These are phyloP conservation scores for Pisolithus microcarpus DNA, from an alignment of 768 basidiomycete species.

Conservation along the genomic window DNA sequence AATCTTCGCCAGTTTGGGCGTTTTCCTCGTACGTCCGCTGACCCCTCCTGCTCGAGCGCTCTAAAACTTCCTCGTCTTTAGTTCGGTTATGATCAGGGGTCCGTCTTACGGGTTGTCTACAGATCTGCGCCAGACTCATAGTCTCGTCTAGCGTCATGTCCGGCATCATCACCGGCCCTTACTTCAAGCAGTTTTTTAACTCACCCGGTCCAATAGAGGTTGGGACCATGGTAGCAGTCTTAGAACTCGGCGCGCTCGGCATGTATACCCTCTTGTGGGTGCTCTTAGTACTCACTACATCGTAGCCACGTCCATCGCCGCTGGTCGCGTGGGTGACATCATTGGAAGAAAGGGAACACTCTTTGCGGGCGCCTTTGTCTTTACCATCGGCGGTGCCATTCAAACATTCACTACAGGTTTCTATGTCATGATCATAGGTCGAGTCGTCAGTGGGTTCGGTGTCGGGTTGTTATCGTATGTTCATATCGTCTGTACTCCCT, in stretches of 20 bases:
- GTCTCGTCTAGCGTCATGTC: constrained; percentile 63
- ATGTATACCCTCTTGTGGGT: constrained; percentile 17
- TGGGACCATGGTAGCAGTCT: constrained; percentile 94
- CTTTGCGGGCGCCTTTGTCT: constrained; percentile 74
- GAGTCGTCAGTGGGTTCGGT: constrained; percentile 80
- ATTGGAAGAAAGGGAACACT: constrained; percentile 83
- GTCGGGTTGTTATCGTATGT: constrained; percentile 84
- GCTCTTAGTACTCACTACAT: constrained; percentile 1
- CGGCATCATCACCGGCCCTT: constrained; percentile 83
- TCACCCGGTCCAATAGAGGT: constrained; percentile 66
- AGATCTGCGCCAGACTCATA: constrained; percentile 2
- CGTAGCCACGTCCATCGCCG: constrained; percentile 80
- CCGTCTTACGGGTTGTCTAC: constrained; percentile 6
- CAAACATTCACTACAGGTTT: constrained; percentile 82
- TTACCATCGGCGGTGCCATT: constrained; percentile 78
- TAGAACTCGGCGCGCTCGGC: constrained; percentile 91
- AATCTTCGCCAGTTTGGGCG: constrained; percentile 75
- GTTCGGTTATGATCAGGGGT: constrained; percentile 91
- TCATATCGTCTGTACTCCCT: neutral
- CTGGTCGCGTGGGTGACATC: constrained; percentile 81
- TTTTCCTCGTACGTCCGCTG: constrained; percentile 60
- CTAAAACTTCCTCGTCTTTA: constrained; percentile 19
- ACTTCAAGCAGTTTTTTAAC: constrained; percentile 78
- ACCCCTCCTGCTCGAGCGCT: neutral
- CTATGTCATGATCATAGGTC: constrained; percentile 72